Evolutionary conservation across 2,329 filamentous ascomycete species (phyloP), one percentile per base, ranked within the genome.

Genomic region (Colletotrichum simmondsii): DNA sequence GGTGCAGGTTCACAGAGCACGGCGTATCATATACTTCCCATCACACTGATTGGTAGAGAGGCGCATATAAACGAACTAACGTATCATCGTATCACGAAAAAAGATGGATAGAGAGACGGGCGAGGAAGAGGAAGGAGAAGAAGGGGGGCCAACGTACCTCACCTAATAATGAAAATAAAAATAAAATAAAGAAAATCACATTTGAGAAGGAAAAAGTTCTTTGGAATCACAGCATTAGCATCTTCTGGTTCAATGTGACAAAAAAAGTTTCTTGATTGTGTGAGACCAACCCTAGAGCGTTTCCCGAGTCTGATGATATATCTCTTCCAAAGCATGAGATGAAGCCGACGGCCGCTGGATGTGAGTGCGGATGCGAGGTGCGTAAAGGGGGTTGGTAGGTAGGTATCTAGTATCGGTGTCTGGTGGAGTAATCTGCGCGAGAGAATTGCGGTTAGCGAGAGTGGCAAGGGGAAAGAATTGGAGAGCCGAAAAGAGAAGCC

Each of bases 331-430:
- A 49, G 42, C 19, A 11, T n/a, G 22, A 49, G 19, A 22, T 22
- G 42, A n/a, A 49, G n/a, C 22, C 30, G 26, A 28, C 26, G 49
- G 11, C 63, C 65, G 65, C 65, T 49, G 58, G 37, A 3, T 56
- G 64, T 4, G 28, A 54, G 28, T 6, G 52, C 24, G n/a, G 52
- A 53, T 42, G 8, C 1, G 42, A 19, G 42, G 19, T 49, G 42
- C 16, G 42, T 49, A 22, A n/a, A n/a, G 32, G 6, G 22, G 11
- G 32, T 2, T 35, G 32, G 32, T 35, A 12, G 32, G 30, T 42
- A 7, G 4, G 46, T 14, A n/a, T 58, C 72, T 78, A 83, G 74
- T 83, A 83, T 74, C 81, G 77, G 71, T 83, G 82, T 28, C 82
- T 78, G 6, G 82, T 83, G 35, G 81, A 83, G 69, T 83, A 83